Evolutionary conservation across 371 early-diverging fungal species (phyloP).

Genomic region (Sporodiniella umbellata): DNA sequence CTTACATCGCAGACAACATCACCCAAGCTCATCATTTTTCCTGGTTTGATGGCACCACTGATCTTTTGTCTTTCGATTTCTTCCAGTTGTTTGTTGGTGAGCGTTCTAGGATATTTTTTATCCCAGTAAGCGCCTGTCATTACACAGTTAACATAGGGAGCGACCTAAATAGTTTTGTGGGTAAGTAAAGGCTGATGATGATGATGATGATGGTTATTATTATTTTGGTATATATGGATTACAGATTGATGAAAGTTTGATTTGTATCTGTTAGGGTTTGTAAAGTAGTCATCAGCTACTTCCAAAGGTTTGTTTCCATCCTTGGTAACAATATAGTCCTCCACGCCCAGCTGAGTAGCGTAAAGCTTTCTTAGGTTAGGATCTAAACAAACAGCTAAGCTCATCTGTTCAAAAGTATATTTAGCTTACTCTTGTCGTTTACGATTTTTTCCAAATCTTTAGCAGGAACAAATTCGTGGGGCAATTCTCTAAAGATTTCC

Average conservation of each 20-base stretch:
- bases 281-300: constrained; percentile 65
- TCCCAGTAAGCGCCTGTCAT: constrained; percentile 97
- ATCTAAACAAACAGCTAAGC: constrained; percentile 22
- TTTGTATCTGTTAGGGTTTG: constrained; percentile 78
- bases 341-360: constrained; percentile 69
- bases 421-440: constrained; percentile 63
- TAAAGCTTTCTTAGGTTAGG: constrained; percentile 70
- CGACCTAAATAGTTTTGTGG: constrained; percentile 52
- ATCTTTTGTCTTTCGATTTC: constrained; percentile 63
- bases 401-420: not conserved
- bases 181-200: too few species aligned
- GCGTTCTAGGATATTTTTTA: constrained; percentile 78
- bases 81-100: constrained; percentile 77
- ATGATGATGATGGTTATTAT: not conserved
- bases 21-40: constrained; percentile 81
- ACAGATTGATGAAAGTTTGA: constrained; percentile 85
- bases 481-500: constrained; percentile 86
- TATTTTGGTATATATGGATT: not conserved
- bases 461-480: constrained; percentile 88
- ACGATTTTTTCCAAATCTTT: constrained; percentile 73
- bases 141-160: constrained; percentile 87
- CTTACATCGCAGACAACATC: constrained; percentile 95
- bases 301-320: constrained; percentile 54
- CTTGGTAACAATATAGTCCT: constrained; percentile 80
- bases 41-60: constrained; percentile 40